These are phyloP conservation scores for Talaromyces sp. DNA, from an alignment of 2,329 filamentous ascomycete genomes.

Conservation along the genomic window DNA sequence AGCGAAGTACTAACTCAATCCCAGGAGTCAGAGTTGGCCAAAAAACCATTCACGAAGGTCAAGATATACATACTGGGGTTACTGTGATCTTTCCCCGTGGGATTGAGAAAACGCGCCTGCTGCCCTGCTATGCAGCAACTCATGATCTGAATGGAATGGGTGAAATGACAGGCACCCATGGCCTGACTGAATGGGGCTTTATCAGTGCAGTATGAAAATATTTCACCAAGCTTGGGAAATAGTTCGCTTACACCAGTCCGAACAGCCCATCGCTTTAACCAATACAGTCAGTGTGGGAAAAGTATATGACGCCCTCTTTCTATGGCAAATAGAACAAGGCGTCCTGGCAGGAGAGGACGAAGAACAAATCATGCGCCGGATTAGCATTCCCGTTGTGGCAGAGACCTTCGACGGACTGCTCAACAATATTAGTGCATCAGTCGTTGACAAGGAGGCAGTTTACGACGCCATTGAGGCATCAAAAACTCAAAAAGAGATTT, in stretches of 20 bases:
- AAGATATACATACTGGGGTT: constrained; percentile 9
- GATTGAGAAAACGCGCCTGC: background rate
- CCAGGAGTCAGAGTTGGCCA: constrained; percentile 7
- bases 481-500: background rate
- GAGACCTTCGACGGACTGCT: constrained; percentile 6
- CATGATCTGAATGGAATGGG: constrained; percentile 13
- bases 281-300: constrained; percentile 9
- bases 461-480: constrained; percentile 11
- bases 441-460: background rate
- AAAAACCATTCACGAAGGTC: constrained; percentile 7
- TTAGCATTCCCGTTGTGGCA: constrained; percentile 10
- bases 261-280: constrained; percentile 8
- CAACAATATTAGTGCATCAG: constrained; percentile 4
- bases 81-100: constrained; percentile 9
- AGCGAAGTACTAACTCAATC: background rate
- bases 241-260: background rate
- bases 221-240: background rate
- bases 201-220: background rate
- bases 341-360: background rate
- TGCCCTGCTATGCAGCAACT: constrained; percentile 10
- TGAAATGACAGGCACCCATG: constrained; percentile 7
- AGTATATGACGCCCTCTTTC: constrained; percentile 11
- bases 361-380: constrained; percentile 1
- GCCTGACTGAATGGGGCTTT: constrained; percentile 1
- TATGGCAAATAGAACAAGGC: constrained; percentile 7